These are phyloP conservation scores for Coemansia javaensis DNA, from an alignment of 192 early-diverging fungal genomes.

Conservation along the genomic window DNA sequence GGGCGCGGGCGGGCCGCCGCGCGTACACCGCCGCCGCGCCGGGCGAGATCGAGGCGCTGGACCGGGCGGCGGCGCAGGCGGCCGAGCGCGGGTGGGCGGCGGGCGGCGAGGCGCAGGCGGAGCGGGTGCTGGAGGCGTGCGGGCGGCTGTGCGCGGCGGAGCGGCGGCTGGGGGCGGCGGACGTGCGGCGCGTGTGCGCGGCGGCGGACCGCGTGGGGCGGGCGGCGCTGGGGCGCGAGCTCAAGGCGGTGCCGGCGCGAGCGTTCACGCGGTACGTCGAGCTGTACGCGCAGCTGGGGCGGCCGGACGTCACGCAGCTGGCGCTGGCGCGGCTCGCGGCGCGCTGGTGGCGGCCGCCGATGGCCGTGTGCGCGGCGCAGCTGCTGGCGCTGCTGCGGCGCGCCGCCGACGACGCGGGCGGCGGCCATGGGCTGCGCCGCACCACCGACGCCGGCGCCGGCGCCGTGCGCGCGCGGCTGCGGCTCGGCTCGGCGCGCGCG, in stretches of 20 bases:
- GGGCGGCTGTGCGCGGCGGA: background rate
- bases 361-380: slow-evolving; percentile 15
- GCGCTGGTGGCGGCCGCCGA: slow-evolving; percentile 17
- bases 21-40: background rate
- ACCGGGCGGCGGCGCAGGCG: background rate
- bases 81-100: background rate
- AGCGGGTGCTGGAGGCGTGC: slow-evolving; percentile 3
- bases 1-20: background rate
- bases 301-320: slow-evolving; percentile 37
- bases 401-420: slow-evolving; percentile 3
- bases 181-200: slow-evolving; percentile 9
- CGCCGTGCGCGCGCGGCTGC: slow-evolving; percentile 1
- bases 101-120: background rate
- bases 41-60: background rate
- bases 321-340: slow-evolving; percentile 5
- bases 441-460: background rate
- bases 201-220: slow-evolving; percentile 23
- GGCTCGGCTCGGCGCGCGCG: background rate
- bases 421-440: background rate
- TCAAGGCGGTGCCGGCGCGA: background rate
- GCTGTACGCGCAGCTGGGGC: slow-evolving; percentile 33
- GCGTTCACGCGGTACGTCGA: slow-evolving; percentile 20
- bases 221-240: background rate
- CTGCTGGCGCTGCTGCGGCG: slow-evolving; percentile 27
- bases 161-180: background rate